These are phyloP conservation scores for Salix koriyanagi DNA, from an alignment of 345 rosid species.

Conservation along the genomic window DNA sequence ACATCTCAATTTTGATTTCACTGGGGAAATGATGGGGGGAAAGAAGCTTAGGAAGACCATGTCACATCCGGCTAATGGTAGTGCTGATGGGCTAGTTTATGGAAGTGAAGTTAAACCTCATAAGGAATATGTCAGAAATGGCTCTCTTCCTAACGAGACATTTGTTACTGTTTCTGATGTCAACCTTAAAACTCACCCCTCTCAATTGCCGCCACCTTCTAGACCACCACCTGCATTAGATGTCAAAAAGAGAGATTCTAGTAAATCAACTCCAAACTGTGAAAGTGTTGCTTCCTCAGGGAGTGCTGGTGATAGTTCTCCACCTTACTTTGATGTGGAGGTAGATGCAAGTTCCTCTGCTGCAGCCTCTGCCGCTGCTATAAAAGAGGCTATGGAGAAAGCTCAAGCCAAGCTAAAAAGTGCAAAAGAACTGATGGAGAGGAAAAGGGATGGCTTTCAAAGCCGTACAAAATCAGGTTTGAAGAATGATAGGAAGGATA, in stretches of 20 bases:
- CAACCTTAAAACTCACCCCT: conserved; percentile 72
- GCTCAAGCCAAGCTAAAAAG: conserved; percentile 71
- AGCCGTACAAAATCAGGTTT: conserved; percentile 29
- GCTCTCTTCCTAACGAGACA: conserved; percentile 37
- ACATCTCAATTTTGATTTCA: conserved; percentile 24
- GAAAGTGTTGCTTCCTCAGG: conserved; percentile 40
- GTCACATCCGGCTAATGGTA: conserved; percentile 31
- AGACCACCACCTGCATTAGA: conserved; percentile 64
- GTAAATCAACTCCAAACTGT: conserved; percentile 31
- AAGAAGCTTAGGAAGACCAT: conserved; percentile 43
- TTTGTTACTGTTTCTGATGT: conserved; percentile 77
- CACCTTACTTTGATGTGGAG: conserved; percentile 86
- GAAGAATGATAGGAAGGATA: conserved; percentile 29
- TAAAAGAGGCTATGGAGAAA: conserved; percentile 71
- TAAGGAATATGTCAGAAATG: conserved; percentile 32
- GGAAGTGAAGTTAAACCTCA: conserved; percentile 31
- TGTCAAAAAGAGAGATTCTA: conserved; percentile 32
- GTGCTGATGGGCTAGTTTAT: conserved; percentile 22
- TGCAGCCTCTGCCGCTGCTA: conserved; percentile 61
- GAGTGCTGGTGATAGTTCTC: conserved; percentile 44
- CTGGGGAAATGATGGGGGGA: conserved; percentile 25
- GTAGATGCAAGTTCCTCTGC: conserved; percentile 84
- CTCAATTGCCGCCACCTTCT: conserved; percentile 77
- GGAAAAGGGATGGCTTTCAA: conserved; percentile 50
- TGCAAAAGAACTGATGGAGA: conserved; percentile 65